phyloP scores from a whole-genome alignment of 228 moss, liverwort and hornwort species.

The Sphagnum magellanicum region DNA sequence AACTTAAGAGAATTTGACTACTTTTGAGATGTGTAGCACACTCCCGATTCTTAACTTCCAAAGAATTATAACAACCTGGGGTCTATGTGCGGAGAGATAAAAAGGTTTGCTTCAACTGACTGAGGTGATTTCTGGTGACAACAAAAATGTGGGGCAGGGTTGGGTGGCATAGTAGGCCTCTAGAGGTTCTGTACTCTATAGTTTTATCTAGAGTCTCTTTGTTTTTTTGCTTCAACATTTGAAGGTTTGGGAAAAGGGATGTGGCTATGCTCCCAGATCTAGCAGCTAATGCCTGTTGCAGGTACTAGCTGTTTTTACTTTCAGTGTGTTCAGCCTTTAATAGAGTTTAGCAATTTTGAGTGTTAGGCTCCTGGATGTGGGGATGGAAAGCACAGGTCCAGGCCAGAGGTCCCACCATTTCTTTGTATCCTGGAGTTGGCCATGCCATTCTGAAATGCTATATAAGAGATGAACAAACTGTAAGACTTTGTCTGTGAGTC shows the following conservation, averaged over 20 bases:
- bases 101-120: constrained; percentile 23
- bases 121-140: constrained; percentile 13
- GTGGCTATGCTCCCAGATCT: not conserved
- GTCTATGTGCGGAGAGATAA: constrained; percentile 49
- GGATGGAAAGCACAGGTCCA: not conserved
- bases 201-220: constrained; percentile 29
- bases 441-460: not conserved
- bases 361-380: not conserved
- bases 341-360: not conserved
- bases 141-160: too few species aligned
- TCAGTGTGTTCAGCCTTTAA: not conserved
- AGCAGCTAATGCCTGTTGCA: not conserved
- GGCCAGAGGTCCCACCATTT: not conserved
- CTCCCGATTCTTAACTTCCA: constrained; percentile 30
- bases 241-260: constrained; percentile 9
- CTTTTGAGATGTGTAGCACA: constrained; percentile 45
- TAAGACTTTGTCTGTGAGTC: not conserved
- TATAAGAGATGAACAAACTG: not conserved
- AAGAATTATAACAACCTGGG: constrained; percentile 43
- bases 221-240: constrained; percentile 35
- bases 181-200: constrained; percentile 59
- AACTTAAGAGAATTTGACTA: constrained; percentile 21
- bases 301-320: not conserved
- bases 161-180: constrained; percentile 23
- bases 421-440: not conserved